Conservation (phyloP, 2,329 filamentous ascomycete species). For the Myriosclerotinia curreyana region DNA sequence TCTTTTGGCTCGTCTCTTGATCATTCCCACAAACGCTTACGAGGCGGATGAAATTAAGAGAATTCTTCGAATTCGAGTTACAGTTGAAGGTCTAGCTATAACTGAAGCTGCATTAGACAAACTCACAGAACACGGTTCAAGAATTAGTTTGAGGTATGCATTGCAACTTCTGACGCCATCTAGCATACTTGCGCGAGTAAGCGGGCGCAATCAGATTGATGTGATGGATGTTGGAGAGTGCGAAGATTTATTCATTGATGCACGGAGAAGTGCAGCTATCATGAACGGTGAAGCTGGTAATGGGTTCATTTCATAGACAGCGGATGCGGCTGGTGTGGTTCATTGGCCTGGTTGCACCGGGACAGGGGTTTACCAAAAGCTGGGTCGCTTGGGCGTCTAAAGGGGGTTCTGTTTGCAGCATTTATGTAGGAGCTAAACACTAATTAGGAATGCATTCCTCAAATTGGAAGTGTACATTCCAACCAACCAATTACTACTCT, state of each 20-base stretch:
- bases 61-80: constrained; percentile 81
- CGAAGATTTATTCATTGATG: constrained; percentile 80
- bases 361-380: constrained; percentile 23
- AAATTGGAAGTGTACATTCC: constrained; percentile 22
- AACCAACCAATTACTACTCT: neutral
- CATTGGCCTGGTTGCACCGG: constrained; percentile 13
- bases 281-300: constrained; percentile 60
- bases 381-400: constrained; percentile 25
- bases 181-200: constrained; percentile 84
- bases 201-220: constrained; percentile 73
- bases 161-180: constrained; percentile 69
- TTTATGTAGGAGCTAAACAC: constrained; percentile 18
- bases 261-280: constrained; percentile 70
- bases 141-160: constrained; percentile 88
- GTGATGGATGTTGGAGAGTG: constrained; percentile 75
- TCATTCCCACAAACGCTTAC: constrained; percentile 92
- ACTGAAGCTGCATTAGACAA: constrained; percentile 81
- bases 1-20: constrained; percentile 88
- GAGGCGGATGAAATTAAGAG: constrained; percentile 83
- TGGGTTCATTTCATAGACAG: constrained; percentile 49
- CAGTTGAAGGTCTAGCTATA: constrained; percentile 76
- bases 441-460: constrained; percentile 20
- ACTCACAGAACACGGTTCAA: constrained; percentile 80
- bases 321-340: constrained; percentile 18
- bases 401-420: constrained; percentile 24